Conservation (phyloP, 179 eudicot species). For the Nepenthes alata region DNA sequence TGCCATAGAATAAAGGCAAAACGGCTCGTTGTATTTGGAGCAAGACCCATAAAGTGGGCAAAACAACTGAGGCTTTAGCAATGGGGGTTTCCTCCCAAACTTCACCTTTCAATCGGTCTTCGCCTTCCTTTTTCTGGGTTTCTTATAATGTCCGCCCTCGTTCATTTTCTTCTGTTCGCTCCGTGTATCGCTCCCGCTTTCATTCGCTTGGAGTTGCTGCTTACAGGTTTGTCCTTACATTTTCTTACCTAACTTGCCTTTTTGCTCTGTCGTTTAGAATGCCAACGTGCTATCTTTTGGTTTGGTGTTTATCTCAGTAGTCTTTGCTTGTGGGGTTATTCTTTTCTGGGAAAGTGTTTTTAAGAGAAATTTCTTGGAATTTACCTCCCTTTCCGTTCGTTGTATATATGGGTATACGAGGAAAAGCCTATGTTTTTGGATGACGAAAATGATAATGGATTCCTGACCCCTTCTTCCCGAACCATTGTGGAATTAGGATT, state of each 20-base stretch:
- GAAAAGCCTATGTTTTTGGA: neutral
- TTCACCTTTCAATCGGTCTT: slow-evolving; percentile 11
- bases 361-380: neutral
- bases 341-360: too few species aligned
- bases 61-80: slow-evolving; percentile 17
- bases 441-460: too few species aligned
- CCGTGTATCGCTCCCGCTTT: neutral
- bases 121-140: too few species aligned
- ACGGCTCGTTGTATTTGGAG: slow-evolving; percentile 24
- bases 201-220: neutral
- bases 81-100: slow-evolving; percentile 15
- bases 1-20: slow-evolving; percentile 2
- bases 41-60: slow-evolving; percentile 20
- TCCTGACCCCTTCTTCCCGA: too few species aligned
- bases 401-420: neutral
- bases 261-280: too few species aligned
- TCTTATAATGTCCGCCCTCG: neutral
- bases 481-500: too few species aligned
- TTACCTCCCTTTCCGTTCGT: neutral
- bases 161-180: slow-evolving; percentile 4
- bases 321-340: neutral
- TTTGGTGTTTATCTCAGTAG: too few species aligned
- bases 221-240: neutral
- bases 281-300: too few species aligned
- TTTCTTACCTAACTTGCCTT: too few species aligned